A percentile compares a stretch with the other conserved stretches of the same genome.
These are phyloP conservation scores for Volvox africanus DNA, from an alignment of 139 green algal genomes.

Conservation along the genomic window DNA sequence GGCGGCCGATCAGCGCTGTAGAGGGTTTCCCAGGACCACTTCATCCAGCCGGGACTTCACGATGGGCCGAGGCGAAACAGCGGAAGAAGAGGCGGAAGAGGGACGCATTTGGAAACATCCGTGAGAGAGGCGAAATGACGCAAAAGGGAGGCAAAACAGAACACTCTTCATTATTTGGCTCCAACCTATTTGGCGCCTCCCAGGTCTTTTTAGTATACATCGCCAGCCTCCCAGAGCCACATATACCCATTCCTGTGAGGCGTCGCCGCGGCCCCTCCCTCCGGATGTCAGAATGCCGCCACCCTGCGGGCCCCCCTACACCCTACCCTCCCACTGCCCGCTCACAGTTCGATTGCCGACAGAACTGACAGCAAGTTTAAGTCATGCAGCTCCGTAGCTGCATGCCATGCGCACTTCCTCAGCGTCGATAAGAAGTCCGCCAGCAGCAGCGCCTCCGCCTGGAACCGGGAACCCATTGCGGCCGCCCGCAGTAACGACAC, in stretches of 20 bases:
- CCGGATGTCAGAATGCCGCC: too few relatives aligned
- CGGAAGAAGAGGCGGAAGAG: too few relatives aligned
- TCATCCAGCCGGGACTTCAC: constrained; percentile 11
- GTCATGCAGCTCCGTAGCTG: background rate
- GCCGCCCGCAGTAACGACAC: background rate
- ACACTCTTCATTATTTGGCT: too few relatives aligned
- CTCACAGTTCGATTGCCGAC: background rate
- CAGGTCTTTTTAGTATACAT: too few relatives aligned
- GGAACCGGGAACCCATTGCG: background rate
- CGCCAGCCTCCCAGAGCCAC: too few relatives aligned
- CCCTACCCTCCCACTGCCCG: background rate
- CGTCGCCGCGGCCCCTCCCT: too few relatives aligned
- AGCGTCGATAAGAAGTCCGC: background rate
- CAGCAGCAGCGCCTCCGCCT: constrained; percentile 1
- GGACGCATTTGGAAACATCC: too few relatives aligned
- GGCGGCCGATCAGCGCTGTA: background rate
- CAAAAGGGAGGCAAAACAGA: too few relatives aligned
- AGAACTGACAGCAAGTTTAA: background rate
- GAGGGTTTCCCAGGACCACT: constrained; percentile 25
- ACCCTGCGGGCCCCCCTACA: background rate
- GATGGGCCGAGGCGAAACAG: too few relatives aligned
- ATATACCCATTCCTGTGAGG: too few relatives aligned
- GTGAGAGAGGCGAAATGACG: too few relatives aligned
- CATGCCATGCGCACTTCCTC: constrained; percentile 8
- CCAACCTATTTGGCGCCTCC: too few relatives aligned